Conservation (phyloP, 2,329 filamentous ascomycete species). For the Aspergillus neoniger region DNA sequence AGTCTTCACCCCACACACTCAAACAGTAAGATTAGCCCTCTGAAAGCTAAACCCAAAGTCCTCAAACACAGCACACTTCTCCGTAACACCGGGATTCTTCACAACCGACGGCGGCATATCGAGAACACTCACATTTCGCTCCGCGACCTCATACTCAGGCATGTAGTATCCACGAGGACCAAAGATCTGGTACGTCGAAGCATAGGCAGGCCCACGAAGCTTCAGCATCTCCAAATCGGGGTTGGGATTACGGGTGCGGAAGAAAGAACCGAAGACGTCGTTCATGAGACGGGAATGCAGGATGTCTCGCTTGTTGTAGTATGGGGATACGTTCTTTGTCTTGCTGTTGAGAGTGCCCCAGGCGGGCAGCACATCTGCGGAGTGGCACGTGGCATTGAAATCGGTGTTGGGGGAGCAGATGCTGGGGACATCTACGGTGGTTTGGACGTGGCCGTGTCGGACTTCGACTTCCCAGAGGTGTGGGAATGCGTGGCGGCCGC, state of each 20-base stretch:
- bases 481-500: conserved; percentile 16
- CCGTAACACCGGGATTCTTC: conserved; percentile 16
- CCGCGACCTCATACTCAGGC: conserved; percentile 12
- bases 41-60: conserved; percentile 31
- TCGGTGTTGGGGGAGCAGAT: conserved; percentile 27
- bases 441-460: conserved; percentile 27
- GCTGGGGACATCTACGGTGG: conserved; percentile 14
- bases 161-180: conserved; percentile 16
- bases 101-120: conserved; percentile 16
- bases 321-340: conserved; percentile 24
- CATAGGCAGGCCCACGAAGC: conserved; percentile 26
- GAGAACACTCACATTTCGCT: conserved; percentile 19
- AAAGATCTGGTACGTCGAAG: conserved; percentile 19
- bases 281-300: conserved; percentile 28
- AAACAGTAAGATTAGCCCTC: conserved; percentile 11
- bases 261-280: conserved; percentile 29
- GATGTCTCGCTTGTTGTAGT: conserved; percentile 23
- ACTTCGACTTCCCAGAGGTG: conserved; percentile 26
- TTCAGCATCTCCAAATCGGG: conserved; percentile 21
- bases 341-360: conserved; percentile 33
- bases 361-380: conserved; percentile 28
- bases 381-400: conserved; percentile 32
- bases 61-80: conserved; percentile 25
- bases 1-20: neutral
- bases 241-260: conserved; percentile 25